Base-by-base conservation (phyloP, 2,329 filamentous ascomycete species). In the Aspergillus caelatus region DNA sequence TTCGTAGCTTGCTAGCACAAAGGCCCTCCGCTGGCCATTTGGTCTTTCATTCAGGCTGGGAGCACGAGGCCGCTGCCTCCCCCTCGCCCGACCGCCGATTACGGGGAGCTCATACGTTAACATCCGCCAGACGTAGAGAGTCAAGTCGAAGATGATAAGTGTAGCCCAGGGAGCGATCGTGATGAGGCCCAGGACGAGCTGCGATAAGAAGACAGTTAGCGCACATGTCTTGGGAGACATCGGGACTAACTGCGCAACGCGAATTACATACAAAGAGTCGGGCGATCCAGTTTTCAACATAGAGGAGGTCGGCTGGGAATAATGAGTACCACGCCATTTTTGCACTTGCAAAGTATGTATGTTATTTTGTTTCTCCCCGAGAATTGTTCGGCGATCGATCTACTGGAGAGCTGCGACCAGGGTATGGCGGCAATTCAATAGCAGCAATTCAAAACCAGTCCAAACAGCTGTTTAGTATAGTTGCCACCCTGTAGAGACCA, bases 271-370 rank as follows among this genome's bases (percentile, higher is more conserved):
- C 88, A 74, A 90, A 91, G 52, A 87, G 72, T 11, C 86, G 82
- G 53, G 84, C 84, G 62, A 87, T 79, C 87, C 87, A 90, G 58
- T 82, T 84, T 74, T 91, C 89, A 58, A 90, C 74, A 45, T 81
- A 79, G 48, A 80, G 83, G 60, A 89, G 80, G 62, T 83, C 80
- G 21, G 83, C 79, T 1, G 89, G 89, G 39, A 91, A 83, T 63
- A 91, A 84, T 2, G 88, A 90, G 67, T 88, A 87, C 81, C 86
- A 84, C 52, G 85, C 84, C 89, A 91, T 91, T 57, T 57, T 54
- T 63, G n/a, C 36, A 10, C 52, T 28, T 43, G n/a, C 36, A 4
- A 41, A n/a, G 16, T 19, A n/a, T 52, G n/a, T 34, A 34, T 41
- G 26, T 19, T 34, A 58, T 23, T 32, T 32, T 30, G 16, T 7